phyloP scores from a whole-genome alignment of 2,329 filamentous ascomycete genomes.

The Periconia macrospinosa region DNA sequence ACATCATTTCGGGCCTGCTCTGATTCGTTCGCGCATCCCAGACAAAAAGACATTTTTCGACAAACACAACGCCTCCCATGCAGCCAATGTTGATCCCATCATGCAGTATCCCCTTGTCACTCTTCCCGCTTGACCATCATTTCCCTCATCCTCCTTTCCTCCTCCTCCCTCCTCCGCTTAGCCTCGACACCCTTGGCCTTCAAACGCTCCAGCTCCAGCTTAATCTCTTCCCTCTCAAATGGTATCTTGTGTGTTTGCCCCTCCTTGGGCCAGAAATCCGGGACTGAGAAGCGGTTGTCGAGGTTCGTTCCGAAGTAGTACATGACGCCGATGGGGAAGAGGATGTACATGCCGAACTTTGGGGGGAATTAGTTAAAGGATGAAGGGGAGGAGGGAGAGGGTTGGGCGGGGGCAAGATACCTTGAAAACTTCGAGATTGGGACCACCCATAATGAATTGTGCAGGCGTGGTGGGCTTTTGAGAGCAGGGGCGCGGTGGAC shows the following conservation, averaged over 20 bases:
- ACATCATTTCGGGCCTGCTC: constrained; percentile 10
- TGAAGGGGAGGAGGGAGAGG: constrained; percentile 6
- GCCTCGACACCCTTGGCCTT: constrained; percentile 53
- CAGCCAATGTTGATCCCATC: constrained; percentile 1
- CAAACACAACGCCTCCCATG: constrained; percentile 22
- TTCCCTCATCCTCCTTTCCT: constrained; percentile 27
- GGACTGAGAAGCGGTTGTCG: constrained; percentile 79
- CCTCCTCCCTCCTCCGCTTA: constrained; percentile 50
- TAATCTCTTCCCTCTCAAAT: constrained; percentile 78
- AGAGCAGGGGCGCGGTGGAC: neutral
- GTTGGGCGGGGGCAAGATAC: constrained; percentile 50
- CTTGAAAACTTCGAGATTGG: constrained; percentile 95
- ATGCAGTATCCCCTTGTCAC: neutral
- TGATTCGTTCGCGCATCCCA: neutral
- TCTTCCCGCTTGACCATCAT: constrained; percentile 19
- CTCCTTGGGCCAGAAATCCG: constrained; percentile 89
- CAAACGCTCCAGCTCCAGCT: constrained; percentile 75
- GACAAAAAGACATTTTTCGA: neutral
- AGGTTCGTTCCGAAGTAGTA: constrained; percentile 99
- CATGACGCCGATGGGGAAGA: constrained; percentile 99
- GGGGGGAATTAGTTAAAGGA: constrained; percentile 5
- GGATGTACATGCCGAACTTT: constrained; percentile 98
- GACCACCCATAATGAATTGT: constrained; percentile 66
- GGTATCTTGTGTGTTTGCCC: constrained; percentile 77
- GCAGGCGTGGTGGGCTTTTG: constrained; percentile 28